Percentiles rank a stretch among this genome's conserved stretches.
Conservation (phyloP, 495 filamentous ascomycete species). For the Neurospora sp. region DNA sequence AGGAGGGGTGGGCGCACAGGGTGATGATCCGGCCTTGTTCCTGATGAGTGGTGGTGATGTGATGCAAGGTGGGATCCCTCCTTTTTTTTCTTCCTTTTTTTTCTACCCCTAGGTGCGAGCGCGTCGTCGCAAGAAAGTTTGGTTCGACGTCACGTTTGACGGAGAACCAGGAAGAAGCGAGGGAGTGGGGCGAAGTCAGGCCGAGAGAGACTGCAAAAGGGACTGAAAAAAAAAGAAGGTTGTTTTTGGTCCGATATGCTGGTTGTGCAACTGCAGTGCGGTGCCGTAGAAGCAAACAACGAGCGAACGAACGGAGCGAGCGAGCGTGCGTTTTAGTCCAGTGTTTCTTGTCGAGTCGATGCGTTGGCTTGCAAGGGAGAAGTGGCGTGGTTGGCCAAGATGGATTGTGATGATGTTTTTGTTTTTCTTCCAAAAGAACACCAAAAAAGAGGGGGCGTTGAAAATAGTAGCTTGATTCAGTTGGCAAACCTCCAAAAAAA, state of each 20-base stretch:
- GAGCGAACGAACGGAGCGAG: background rate
- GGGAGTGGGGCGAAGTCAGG: background rate
- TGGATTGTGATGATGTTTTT: background rate
- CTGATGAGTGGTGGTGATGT: background rate
- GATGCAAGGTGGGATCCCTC: background rate
- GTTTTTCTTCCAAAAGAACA: background rate
- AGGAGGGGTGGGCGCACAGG: background rate
- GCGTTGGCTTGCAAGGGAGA: background rate
- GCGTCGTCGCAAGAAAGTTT: background rate
- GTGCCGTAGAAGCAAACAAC: background rate
- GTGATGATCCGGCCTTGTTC: background rate
- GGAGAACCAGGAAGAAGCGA: background rate
- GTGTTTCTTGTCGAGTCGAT: background rate
- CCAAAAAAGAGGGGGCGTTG: background rate
- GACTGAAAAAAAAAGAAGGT: background rate
- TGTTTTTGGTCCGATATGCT: background rate
- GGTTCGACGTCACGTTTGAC: background rate
- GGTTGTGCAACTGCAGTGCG: background rate
- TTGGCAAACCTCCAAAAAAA: background rate
- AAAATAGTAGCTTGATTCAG: background rate
- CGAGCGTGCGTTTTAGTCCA: background rate
- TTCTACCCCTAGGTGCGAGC: background rate
- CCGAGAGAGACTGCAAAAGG: background rate
- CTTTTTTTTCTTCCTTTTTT: background rate
- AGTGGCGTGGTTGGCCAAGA: background rate